Evolutionary conservation across 257 asterid species (phyloP).

Genomic region (Solanum piurae): DNA sequence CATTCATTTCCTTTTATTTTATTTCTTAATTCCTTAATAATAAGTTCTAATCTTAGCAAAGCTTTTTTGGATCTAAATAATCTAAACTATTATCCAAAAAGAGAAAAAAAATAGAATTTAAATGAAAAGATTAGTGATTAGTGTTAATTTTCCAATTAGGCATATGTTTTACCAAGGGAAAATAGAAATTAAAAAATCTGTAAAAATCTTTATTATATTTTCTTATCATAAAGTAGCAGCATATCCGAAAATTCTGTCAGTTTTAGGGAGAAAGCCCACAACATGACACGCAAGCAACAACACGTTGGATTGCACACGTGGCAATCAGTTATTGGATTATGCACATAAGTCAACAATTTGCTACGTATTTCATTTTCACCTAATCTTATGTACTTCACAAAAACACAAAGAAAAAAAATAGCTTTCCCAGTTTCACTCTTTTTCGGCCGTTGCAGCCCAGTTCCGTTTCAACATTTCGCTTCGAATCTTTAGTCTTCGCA

Average conservation of each 20-base stretch:
- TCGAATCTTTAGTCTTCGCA: neutral
- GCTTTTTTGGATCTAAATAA: neutral
- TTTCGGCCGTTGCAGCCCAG: neutral
- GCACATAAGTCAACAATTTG: neutral
- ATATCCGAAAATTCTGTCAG: neutral
- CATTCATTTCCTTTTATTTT: neutral
- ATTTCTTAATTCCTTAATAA: neutral
- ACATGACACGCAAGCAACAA: neutral
- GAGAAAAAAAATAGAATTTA: neutral
- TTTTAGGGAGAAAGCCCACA: neutral
- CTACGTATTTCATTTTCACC: neutral
- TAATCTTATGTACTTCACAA: neutral
- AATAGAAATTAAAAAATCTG: neutral
- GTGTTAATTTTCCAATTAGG: neutral
- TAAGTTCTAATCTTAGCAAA: neutral
- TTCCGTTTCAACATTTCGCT: neutral
- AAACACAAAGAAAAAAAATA: neutral
- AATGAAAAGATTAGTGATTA: neutral
- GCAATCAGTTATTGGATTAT: neutral
- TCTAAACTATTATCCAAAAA: neutral
- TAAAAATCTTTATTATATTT: neutral
- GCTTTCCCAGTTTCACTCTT: neutral
- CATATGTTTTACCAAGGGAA: neutral
- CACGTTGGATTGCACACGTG: neutral
- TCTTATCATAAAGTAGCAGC: neutral